Evolutionary conservation across 2,329 filamentous ascomycete genomes (phyloP), one percentile per base, ranked within the genome.

Genomic region (Ophiognomonia clavigignenti-juglandacearum): DNA sequence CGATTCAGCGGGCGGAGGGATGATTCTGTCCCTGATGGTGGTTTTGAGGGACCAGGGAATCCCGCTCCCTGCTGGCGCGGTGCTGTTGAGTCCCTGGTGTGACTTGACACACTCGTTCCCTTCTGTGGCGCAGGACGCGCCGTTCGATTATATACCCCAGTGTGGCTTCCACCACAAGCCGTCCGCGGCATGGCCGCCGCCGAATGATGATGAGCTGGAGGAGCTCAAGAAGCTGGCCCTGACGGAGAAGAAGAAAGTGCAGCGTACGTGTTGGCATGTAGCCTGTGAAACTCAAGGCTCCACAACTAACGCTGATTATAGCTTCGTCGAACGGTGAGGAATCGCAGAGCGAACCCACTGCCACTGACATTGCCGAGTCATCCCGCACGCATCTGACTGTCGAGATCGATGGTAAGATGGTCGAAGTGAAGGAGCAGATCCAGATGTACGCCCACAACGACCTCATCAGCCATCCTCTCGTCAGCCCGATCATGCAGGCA

Each of bases 41-140:
- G 79, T 82, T 2, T 66, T 97, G 52, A 82, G 93, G 53, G 91
- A 97, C 60, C 85, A 86, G 61, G 85, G 83, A 0, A 72, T 96
- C 13, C 86, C 92, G 6, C 66, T 96, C 22, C 93, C 93, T 1
- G 91, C 93, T 2, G 93, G 93, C 2, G 91, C 86, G 4, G 83
- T 97, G 37, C 72, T 97, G 34, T 87, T 97, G 43, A 96, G 89
- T 41, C 93, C 93, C 1, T 98, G 93, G 93, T 90, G 92, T 8
- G 93, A 98, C 62, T 70, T 97, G 44, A 95, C 89, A 0, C 92
- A 97, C 62, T 96, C 91, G 0, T 97, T 97, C 54, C 93, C 93
- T 0, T 96, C 91, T 55, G 78, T 96, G n/a, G 77, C 80, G 2
- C 78, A 74, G 5, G 80, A 89, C 34, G 82, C 80, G 41, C 78